phyloP scores from a whole-genome alignment of 306 rosid genomes.

The Carpinus viminea region DNA sequence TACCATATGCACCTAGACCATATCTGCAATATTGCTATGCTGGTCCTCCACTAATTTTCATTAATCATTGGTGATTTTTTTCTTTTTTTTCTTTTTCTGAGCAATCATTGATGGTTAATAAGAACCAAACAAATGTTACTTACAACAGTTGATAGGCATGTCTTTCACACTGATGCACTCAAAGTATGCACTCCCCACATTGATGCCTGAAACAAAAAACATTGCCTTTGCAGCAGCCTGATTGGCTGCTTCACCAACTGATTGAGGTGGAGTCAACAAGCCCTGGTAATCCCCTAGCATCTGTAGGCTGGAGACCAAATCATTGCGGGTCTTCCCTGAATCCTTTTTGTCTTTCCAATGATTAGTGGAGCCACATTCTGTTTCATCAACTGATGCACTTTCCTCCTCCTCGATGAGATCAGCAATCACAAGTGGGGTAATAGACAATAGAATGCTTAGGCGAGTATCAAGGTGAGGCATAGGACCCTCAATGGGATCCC shows the following conservation, averaged over 20 bases:
- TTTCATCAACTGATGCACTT: conserved; percentile 44
- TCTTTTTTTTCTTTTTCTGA: too few relatives aligned
- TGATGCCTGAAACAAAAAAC: conserved; percentile 74
- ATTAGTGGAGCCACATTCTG: conserved; percentile 44
- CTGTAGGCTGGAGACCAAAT: conserved; percentile 75
- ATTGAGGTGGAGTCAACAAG: conserved; percentile 80
- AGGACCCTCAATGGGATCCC: conserved; percentile 99
- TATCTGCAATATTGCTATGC: background rate
- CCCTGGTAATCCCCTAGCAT: conserved; percentile 83
- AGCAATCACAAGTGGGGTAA: conserved; percentile 77
- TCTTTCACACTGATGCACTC: conserved; percentile 73
- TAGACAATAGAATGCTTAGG: conserved; percentile 80
- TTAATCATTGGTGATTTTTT: background rate
- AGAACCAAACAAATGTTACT: conserved; percentile 42
- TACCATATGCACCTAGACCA: background rate
- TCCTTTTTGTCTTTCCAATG: conserved; percentile 58
- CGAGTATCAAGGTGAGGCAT: conserved; percentile 94
- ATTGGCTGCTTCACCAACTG: conserved; percentile 68
- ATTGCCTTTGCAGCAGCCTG: conserved; percentile 95
- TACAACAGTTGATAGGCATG: conserved; percentile 74
- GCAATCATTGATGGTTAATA: conserved; percentile 9
- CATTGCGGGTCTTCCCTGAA: conserved; percentile 61
- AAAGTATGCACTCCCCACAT: conserved; percentile 66
- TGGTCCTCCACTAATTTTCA: background rate
- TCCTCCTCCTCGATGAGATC: conserved; percentile 90